Evolutionary conservation across 2,329 filamentous ascomycete species (phyloP).

Genomic region (Magnaporthiopsis poae): DNA sequence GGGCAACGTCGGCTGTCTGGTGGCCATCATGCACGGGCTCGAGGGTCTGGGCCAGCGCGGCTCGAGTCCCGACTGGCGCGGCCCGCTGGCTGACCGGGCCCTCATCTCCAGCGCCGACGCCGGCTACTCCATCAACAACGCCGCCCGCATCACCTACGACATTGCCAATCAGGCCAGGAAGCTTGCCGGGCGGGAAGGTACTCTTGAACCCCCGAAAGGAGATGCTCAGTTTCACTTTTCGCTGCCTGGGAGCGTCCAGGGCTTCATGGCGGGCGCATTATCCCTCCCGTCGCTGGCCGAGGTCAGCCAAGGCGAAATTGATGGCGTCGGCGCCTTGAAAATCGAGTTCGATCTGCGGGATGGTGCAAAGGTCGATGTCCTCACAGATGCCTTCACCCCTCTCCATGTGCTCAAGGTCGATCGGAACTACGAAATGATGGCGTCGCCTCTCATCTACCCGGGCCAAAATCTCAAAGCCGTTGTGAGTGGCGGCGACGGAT

Average conservation of each 20-base stretch:
- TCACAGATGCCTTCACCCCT: constrained; percentile 20
- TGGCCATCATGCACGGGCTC: constrained; percentile 26
- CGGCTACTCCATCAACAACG: constrained; percentile 28
- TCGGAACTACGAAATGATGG: constrained; percentile 17
- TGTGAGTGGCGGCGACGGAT: constrained; percentile 10
- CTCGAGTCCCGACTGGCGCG: constrained; percentile 22
- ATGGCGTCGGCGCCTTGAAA: constrained; percentile 5
- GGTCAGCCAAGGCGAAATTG: constrained; percentile 10
- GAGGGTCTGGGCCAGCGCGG: background rate
- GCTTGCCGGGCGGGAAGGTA: constrained; percentile 14
- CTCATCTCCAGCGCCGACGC: constrained; percentile 26
- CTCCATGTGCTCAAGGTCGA: constrained; percentile 15
- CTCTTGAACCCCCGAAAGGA: constrained; percentile 19
- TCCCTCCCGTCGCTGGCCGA: background rate
- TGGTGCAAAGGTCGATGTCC: constrained; percentile 8
- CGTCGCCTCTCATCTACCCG: constrained; percentile 21
- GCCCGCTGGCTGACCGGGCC: constrained; percentile 24
- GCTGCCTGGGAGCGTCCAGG: constrained; percentile 27
- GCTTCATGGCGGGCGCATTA: constrained; percentile 16
- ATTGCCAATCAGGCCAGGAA: constrained; percentile 20
- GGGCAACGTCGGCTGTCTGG: constrained; percentile 26
- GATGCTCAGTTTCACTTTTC: constrained; percentile 28
- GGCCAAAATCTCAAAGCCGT: constrained; percentile 17
- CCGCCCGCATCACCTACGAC: constrained; percentile 22
- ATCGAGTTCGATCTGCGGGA: background rate